Conservation (phyloP, 2,329 filamentous ascomycete genomes). For the Pyrenochaeta sp. region DNA sequence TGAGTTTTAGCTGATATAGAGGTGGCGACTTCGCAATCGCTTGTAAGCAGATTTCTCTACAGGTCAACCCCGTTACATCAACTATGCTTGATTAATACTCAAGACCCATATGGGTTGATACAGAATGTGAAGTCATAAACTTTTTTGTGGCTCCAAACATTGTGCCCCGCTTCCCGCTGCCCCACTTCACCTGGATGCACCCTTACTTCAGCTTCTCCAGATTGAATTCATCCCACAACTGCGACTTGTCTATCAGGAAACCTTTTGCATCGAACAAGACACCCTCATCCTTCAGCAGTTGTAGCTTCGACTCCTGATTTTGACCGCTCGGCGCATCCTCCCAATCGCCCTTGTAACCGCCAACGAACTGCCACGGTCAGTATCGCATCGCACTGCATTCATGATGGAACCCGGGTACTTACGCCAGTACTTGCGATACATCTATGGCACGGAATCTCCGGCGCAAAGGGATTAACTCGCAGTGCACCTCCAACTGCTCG, state of each 20-base stretch:
- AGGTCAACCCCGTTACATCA: not conserved
- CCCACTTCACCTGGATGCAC: slow-evolving; percentile 11
- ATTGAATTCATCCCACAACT: slow-evolving; percentile 57
- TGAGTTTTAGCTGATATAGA: not conserved
- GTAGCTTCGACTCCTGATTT: slow-evolving; percentile 71
- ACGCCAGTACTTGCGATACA: slow-evolving; percentile 77
- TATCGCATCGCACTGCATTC: not conserved
- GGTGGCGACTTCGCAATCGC: not conserved
- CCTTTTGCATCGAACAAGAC: slow-evolving; percentile 69
- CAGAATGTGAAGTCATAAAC: too few species aligned
- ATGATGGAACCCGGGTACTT: slow-evolving; percentile 23
- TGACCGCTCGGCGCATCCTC: slow-evolving; percentile 68
- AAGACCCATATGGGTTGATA: not conserved
- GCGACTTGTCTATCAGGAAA: slow-evolving; percentile 61
- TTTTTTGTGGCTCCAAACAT: slow-evolving; percentile 16
- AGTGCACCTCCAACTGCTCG: slow-evolving; percentile 81
- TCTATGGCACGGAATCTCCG: slow-evolving; percentile 81
- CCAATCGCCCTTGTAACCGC: slow-evolving; percentile 75
- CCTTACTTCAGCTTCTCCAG: slow-evolving; percentile 30
- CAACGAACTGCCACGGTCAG: slow-evolving; percentile 55
- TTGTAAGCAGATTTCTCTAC: slow-evolving; percentile 1
- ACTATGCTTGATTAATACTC: not conserved
- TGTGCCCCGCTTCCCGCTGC: slow-evolving; percentile 26
- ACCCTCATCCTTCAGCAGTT: slow-evolving; percentile 69
- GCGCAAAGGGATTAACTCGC: slow-evolving; percentile 81